Base-by-base conservation (phyloP, 805 yeast species). In the Kazachstania kunashirensis region DNA sequence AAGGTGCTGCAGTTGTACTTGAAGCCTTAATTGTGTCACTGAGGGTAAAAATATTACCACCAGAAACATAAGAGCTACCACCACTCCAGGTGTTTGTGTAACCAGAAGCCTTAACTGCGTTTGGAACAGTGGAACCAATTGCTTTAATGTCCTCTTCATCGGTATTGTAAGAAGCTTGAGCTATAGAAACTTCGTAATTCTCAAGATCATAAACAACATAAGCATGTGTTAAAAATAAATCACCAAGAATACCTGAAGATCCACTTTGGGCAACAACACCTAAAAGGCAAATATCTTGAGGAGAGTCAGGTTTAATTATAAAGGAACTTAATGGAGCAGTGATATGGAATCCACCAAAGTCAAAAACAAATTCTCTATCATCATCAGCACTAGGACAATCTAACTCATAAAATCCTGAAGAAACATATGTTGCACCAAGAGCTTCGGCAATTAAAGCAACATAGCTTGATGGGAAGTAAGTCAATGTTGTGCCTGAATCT, bases 201-300 rank as follows among this genome's bases (percentile, higher is more conserved):
- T 75, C 83, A 35, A 77, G 58, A 54, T 81, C 80, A 55, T 70
- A 77, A 12, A 77, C 84, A 19, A 75, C 66, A 53, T 78, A 80
- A 2, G 79, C 77, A 39, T 71, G 66, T 35, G 76, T 62, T 43
- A 77, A 60, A 47, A 77, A 67, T 42, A 67, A 64, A 51, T 75
- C 81, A 33, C 83, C 84, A 29, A 77, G 57, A 32, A 73, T 61
- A 7, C 66, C 50, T 9, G 38, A 28, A 24, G 38, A 36, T 6
- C 50, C 41, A 25, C 59, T 45, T 29, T 41, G 44, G 4, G 49
- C 52, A 14, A 48, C 29, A 2, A 72, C 40, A n/a, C 71, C 75
- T 27, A 73, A 46, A 6, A 63, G 67, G 59, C 79, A 74, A 17
- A 57, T 52, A 28, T 42, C 39, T 14, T 27, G 33, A 31, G 21